Percentiles rank a stretch among this genome's conserved stretches.
Conservation (phyloP, 2,329 filamentous ascomycete genomes). For the Huntiella moniliformis region DNA sequence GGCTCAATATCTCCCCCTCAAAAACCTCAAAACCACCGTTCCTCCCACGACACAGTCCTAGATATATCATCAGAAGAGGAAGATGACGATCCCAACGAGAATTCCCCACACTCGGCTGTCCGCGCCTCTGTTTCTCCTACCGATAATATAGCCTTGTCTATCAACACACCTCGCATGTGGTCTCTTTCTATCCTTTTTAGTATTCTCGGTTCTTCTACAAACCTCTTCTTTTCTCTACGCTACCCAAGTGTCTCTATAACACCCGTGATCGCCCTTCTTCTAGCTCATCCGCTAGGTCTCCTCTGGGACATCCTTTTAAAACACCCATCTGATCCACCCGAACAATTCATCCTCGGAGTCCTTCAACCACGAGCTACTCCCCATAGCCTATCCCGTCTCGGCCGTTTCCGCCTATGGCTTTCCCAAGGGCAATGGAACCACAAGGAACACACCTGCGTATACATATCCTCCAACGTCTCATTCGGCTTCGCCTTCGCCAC, state of each 20-base stretch:
- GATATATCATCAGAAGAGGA: not conserved
- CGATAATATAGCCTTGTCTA: slow-evolving; percentile 60
- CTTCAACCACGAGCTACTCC: slow-evolving; percentile 12
- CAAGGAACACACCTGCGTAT: slow-evolving; percentile 76
- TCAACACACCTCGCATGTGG: slow-evolving; percentile 83
- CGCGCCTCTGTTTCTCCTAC: slow-evolving; percentile 60
- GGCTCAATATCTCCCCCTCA: slow-evolving; percentile 9
- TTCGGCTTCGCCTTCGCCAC: slow-evolving; percentile 82
- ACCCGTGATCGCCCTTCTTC: slow-evolving; percentile 67
- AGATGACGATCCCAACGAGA: slow-evolving; percentile 36
- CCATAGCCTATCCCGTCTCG: slow-evolving; percentile 10
- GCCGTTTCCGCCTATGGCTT: slow-evolving; percentile 48
- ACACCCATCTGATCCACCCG: slow-evolving; percentile 32
- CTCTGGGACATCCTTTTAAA: slow-evolving; percentile 61
- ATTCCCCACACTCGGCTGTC: slow-evolving; percentile 62
- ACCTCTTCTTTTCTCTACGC: slow-evolving; percentile 74
- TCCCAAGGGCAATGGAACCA: slow-evolving; percentile 71
- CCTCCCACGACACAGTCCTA: not conserved
- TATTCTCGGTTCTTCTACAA: slow-evolving; percentile 63
- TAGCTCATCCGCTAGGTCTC: slow-evolving; percentile 68
- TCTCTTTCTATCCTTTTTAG: slow-evolving; percentile 61
- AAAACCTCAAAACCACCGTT: slow-evolving; percentile 1
- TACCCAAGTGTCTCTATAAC: slow-evolving; percentile 84
- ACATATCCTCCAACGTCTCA: slow-evolving; percentile 76
- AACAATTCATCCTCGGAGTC: slow-evolving; percentile 32